Conservation (phyloP, 805 yeast genomes). For the Zygosaccharomyces siamensis region DNA sequence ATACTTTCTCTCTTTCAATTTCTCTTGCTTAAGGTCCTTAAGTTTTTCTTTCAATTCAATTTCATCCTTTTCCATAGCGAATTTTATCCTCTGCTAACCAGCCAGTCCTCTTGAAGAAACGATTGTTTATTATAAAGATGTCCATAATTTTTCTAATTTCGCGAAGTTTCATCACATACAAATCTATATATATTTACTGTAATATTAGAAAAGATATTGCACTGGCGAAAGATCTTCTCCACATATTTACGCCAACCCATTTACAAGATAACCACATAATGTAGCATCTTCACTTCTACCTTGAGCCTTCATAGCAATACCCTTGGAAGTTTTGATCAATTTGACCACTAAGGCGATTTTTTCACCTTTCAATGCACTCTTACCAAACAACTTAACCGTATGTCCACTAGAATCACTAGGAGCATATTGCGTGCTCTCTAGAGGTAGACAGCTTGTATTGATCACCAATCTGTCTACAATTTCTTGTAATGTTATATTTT, state of each 20-base stretch:
- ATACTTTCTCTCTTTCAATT: slow-evolving; percentile 24
- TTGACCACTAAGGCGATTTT: slow-evolving; percentile 49
- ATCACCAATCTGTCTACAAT: slow-evolving; percentile 51
- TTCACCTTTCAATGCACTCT: slow-evolving; percentile 42
- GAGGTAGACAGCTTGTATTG: slow-evolving; percentile 59
- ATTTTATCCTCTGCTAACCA: not conserved
- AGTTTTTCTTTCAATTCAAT: slow-evolving; percentile 24
- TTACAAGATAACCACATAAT: slow-evolving; percentile 29
- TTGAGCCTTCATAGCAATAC: slow-evolving; percentile 51
- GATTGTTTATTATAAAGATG: not conserved
- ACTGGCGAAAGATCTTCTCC: not conserved
- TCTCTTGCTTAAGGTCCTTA: slow-evolving; percentile 28
- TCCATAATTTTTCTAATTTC: not conserved
- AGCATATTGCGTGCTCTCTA: slow-evolving; percentile 67
- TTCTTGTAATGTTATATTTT: slow-evolving; percentile 45
- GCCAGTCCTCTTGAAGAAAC: not conserved
- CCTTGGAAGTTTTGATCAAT: slow-evolving; percentile 48
- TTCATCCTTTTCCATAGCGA: slow-evolving; percentile 24
- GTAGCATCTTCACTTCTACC: slow-evolving; percentile 50
- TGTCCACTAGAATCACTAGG: slow-evolving; percentile 55
- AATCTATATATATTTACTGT: not conserved
- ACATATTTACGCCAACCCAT: slow-evolving; percentile 23
- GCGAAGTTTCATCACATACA: slow-evolving; percentile 2
- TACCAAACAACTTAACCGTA: slow-evolving; percentile 76
- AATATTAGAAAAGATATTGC: not conserved